Percentiles rank a stretch among this genome's conserved stretches.
Conservation (phyloP, 2,329 filamentous ascomycete genomes). For the Sporothrix brasiliensis region DNA sequence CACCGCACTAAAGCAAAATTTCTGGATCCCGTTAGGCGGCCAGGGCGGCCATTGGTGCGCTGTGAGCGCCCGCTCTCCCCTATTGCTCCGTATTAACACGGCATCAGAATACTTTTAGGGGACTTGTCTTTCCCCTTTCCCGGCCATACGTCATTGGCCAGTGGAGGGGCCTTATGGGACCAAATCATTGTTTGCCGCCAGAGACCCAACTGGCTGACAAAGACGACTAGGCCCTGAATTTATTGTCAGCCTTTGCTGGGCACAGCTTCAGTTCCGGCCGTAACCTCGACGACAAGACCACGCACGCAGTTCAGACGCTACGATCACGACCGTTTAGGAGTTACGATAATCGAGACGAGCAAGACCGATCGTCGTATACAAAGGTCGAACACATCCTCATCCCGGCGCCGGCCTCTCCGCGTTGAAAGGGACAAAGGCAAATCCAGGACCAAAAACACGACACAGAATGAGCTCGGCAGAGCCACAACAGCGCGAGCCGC, state of each 20-base stretch:
- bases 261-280: background rate
- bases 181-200: slow-evolving; percentile 1
- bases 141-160: slow-evolving; percentile 21
- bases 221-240: background rate
- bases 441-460: background rate
- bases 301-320: background rate
- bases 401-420: background rate
- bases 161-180: background rate
- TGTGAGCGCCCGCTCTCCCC: background rate
- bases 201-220: background rate
- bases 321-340: slow-evolving; percentile 18
- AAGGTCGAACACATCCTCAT: too few relatives aligned
- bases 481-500: slow-evolving; percentile 25
- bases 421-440: background rate
- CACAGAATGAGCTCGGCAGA: slow-evolving; percentile 15
- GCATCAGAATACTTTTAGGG: background rate
- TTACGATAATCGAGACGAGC: background rate
- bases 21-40: background rate
- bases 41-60: background rate
- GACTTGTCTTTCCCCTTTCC: background rate
- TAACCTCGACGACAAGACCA: background rate
- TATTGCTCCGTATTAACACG: too few relatives aligned
- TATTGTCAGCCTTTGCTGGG: background rate
- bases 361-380: background rate
- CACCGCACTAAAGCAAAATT: background rate